Base-by-base conservation (phyloP, 2,329 filamentous ascomycete species). In the Fusarium pininemorale region DNA sequence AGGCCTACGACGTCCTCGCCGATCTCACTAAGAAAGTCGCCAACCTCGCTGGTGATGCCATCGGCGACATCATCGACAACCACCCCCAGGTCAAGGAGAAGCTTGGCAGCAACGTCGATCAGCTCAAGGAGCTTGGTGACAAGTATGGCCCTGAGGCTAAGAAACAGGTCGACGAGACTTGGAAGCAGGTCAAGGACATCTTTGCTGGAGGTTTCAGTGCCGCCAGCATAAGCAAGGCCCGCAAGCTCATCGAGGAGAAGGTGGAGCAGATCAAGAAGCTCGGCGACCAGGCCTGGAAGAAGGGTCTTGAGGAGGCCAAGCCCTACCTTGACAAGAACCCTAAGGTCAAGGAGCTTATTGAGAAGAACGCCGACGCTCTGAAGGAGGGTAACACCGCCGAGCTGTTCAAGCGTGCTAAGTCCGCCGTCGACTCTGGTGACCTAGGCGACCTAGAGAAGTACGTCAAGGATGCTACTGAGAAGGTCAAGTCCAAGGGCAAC, bases 301-400 rank as follows among this genome's bases (percentile, higher is more conserved):
- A 93, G 84, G 91, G 89, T 1, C 79, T 93, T 53, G 90, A 94
- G 82, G 86, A 93, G 81, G 90, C 90, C 41, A 90, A 93, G 84
- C 92, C 92, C 1, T 89, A 90, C 67, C 86, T 95, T 2, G 92
- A 94, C 75, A 94, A 94, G 86, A 93, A 90, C 81, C 92, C 92
- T n/a, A 85, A 93, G 83, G 83, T 93, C 66, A 94, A 94, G 85
- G 86, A 94, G 81, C 81, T 94, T 0, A 80, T 95, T 3, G 91
- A 94, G 84, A 85, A 92, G 78, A 95, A 95, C 81, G 86, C 87
- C 53, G 90, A 93, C 63, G 82, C 87, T 0, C 82, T 95, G 55
- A 94, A 92, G 84, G 84, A 89, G 70, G 92, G 92, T 22, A 92
- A 94, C 75, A 82, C 89, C 20, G 84, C 85, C 56, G 89, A 93